Evolutionary conservation across 1,284 basidiomycete genomes (phyloP), one percentile per base, ranked within the genome.

Genomic region (Ustilago loliicola): DNA sequence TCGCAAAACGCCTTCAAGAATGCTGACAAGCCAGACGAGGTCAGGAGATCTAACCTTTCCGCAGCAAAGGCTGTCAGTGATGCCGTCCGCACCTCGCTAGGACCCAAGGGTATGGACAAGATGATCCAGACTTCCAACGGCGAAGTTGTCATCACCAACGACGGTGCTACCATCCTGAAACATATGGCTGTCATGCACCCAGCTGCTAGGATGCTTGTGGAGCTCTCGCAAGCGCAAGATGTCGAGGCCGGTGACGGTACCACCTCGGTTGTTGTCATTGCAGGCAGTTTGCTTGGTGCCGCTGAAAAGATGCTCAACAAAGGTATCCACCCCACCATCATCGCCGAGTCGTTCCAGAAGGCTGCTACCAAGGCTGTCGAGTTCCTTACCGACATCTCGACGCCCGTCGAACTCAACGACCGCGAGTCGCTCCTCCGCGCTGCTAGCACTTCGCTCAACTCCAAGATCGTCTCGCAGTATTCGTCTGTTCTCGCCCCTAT

Each of bases 381-480:
- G 87, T 98, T 92, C 87, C 89, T 99, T 53, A 93, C 92, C 27
- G 95, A 97, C 80, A 93, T 99, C 77, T 94, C 95, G 5, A 93
- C 93, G 3, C 95, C 96, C 0, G 92, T 99, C 62, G 93, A 98
- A 87, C 89, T 99, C 63, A 92, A 90, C 73, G 97, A 99, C 88
- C 92, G 91, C 79, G 91, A 93, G 51, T 93, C 90, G 67, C 90
- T 99, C 9, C 88, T 98, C 21, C 92, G 95, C 57, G 97, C 96
- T 23, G 97, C 97, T 6, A 94, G 93, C 83, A 99, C 97, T 0
- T 95, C 93, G 65, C 89, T 99, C 59, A 98, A 97, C 88, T 99
- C 96, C 63, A 99, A 98, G 94, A 98, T 99, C 82, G 97, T 99
- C 53, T 98, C 96, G 21, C 97, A 99, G 90, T 99, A 98, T 88